Evolutionary conservation across 306 rosid genomes (phyloP).

Genomic region (Clitoria ternatea): DNA sequence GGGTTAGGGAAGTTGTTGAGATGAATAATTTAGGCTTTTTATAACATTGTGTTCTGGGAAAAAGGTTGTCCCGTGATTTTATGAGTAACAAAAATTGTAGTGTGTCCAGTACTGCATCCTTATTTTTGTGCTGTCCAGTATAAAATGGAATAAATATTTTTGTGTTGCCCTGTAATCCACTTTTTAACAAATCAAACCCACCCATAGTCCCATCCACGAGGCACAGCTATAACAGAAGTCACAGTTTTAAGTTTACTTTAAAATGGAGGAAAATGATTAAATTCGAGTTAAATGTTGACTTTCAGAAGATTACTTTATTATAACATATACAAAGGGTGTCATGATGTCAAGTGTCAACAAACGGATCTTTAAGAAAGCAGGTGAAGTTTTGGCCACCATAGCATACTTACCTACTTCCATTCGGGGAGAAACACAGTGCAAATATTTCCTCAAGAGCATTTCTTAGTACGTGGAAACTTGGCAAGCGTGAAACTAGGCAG

Average conservation of each 20-base stretch:
- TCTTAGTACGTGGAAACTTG: slow-evolving; percentile 67
- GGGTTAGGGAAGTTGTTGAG: no score
- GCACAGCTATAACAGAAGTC: slow-evolving; percentile 9
- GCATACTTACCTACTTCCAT: slow-evolving; percentile 80
- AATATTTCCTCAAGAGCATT: slow-evolving; percentile 79
- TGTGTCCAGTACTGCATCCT: no score
- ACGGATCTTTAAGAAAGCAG: slow-evolving; percentile 24
- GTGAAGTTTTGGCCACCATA: slow-evolving; percentile 21
- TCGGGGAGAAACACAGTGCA: slow-evolving; percentile 76
- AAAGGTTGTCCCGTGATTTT: no score
- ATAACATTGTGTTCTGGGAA: no score
- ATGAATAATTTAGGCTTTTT: no score
- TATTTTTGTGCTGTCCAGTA: no score
- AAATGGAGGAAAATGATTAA: slow-evolving; percentile 11
- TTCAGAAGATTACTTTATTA: slow-evolving; percentile 1
- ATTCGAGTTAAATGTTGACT: slow-evolving; percentile 1
- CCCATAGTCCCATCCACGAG: slow-evolving; percentile 20
- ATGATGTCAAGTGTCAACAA: slow-evolving; percentile 22
- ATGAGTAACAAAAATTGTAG: no score
- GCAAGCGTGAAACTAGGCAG: slow-evolving; percentile 91
- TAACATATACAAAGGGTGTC: slow-evolving; percentile 1
- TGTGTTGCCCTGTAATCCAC: no score
- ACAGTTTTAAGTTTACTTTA: background rate
- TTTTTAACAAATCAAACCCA: no score
- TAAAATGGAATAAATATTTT: no score